phyloP scores from a whole-genome alignment of 1,139 yeast genomes.

The Candida frijolesensis region DNA sequence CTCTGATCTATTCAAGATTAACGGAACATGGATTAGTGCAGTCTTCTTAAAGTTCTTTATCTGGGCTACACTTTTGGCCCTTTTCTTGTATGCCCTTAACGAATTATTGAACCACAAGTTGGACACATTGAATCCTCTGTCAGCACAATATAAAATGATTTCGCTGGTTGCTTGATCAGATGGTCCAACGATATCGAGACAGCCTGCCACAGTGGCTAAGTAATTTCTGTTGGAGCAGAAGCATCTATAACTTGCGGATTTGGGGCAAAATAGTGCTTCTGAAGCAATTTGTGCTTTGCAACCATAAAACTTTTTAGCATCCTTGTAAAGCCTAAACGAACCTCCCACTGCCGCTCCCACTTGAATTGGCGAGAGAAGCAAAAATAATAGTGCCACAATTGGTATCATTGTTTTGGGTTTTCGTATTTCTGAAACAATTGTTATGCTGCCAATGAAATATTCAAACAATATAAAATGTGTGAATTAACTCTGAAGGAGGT shows the following conservation, averaged over 20 bases:
- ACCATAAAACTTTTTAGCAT: slow-evolving; percentile 13
- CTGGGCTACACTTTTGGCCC: slow-evolving; percentile 23
- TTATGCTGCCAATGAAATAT: no score
- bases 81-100: slow-evolving; percentile 2
- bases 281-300: slow-evolving; percentile 8
- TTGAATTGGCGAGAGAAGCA: no score
- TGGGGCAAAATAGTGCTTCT: slow-evolving; percentile 8
- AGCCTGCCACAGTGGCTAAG: slow-evolving; percentile 11
- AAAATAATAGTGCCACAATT: no score
- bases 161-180: slow-evolving; percentile 20
- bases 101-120: slow-evolving; percentile 9
- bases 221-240: slow-evolving; percentile 8
- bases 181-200: slow-evolving; percentile 20
- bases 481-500: no score
- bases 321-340: slow-evolving; percentile 16
- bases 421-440: no score
- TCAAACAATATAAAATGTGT: no score
- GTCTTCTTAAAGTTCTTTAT: slow-evolving; percentile 23
- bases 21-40: slow-evolving; percentile 23
- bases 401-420: no score
- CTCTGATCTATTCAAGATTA: slow-evolving; percentile 20
- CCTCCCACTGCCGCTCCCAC: slow-evolving; percentile 2
- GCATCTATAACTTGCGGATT: slow-evolving; percentile 9
- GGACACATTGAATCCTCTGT: slow-evolving; percentile 9
- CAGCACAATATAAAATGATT: slow-evolving; percentile 28